Base-by-base conservation (phyloP, 768 basidiomycete species). In the Cubamyces sp. region DNA sequence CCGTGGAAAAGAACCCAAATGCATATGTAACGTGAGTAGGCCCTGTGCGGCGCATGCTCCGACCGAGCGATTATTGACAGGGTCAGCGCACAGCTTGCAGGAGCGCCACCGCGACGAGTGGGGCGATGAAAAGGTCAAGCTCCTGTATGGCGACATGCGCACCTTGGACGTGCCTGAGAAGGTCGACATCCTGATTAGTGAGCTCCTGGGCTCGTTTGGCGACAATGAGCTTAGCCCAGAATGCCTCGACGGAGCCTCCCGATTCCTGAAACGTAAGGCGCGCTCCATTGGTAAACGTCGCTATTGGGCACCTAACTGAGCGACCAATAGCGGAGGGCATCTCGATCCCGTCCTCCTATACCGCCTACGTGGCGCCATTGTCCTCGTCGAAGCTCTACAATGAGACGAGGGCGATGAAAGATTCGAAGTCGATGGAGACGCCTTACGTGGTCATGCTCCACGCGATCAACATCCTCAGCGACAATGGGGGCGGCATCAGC, bases 401-500 rank as follows among this genome's bases (percentile, higher is more conserved):
- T 63, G 93, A 96, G 70, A 93, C 94, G 0, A 79, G 85, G 59
- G 77, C 83, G 57, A 73, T 78, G 54, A 90, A 84, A 69, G 87
- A 84, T 64, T 76, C 84, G 37, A 92, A 91, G 73, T 84, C 86
- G 25, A 73, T 91, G 60, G 97, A 99, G 76, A 98, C 95, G 34
- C 96, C 97, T 0, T 98, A 98, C 69, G 97, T 99, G 18, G 97
- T 98, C 63, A 96, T 98, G 96, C 94, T 99, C 74, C 89, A 93
- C 70, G 92, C 94, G 9, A 91, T 94, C 64, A 96, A 94, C 66
- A 82, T 95, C 61, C 80, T 99, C 43, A 93, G 91, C 60, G 94
- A 88, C 8, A 79, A 91, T 51, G 84, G 89, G 47, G 83, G 83
- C 28, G 82, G 84, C 43, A 67, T 79, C 39, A 78, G 81, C 67